Evolutionary conservation across 1,139 yeast genomes (phyloP).

Genomic region (Diutina pseudorugosa): DNA sequence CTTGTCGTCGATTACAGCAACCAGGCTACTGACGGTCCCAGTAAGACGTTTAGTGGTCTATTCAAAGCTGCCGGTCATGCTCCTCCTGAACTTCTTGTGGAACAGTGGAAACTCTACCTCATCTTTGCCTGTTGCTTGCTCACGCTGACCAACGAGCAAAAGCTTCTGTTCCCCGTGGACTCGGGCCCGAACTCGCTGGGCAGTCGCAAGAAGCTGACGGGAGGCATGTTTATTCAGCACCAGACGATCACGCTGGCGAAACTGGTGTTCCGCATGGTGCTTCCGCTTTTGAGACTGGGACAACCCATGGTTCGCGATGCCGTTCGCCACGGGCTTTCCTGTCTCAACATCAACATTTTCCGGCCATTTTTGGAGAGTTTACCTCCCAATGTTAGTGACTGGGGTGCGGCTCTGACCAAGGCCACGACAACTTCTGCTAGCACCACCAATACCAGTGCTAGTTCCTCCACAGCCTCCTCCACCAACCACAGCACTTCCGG

Average conservation of each 20-base stretch:
- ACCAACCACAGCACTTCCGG: too few species aligned
- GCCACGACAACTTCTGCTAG: neutral
- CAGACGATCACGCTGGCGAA: constrained; percentile 90
- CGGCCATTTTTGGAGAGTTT: constrained; percentile 71
- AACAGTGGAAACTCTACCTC: constrained; percentile 81
- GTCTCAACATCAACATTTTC: constrained; percentile 83
- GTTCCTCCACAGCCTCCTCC: too few species aligned
- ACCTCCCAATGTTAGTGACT: constrained; percentile 46
- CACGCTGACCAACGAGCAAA: constrained; percentile 83
- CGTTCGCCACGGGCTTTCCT: constrained; percentile 74
- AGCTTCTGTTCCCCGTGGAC: constrained; percentile 46
- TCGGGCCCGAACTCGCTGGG: constrained; percentile 15
- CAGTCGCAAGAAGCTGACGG: constrained; percentile 55
- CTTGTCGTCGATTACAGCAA: constrained; percentile 48
- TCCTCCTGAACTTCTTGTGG: constrained; percentile 65
- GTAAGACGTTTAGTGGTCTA: constrained; percentile 18
- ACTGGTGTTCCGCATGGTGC: constrained; percentile 77
- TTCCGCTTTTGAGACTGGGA: constrained; percentile 65
- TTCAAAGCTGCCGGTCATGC: constrained; percentile 19
- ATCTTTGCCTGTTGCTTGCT: constrained; percentile 88
- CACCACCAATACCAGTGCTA: constrained; percentile 8
- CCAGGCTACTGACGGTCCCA: constrained; percentile 33
- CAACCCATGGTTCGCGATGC: constrained; percentile 74
- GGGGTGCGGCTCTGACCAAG: neutral
- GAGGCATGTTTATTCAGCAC: constrained; percentile 69